Percentiles rank a stretch among this genome's conserved stretches.
phyloP scores from a whole-genome alignment of 306 rosid species.

The Vigna angularis region DNA sequence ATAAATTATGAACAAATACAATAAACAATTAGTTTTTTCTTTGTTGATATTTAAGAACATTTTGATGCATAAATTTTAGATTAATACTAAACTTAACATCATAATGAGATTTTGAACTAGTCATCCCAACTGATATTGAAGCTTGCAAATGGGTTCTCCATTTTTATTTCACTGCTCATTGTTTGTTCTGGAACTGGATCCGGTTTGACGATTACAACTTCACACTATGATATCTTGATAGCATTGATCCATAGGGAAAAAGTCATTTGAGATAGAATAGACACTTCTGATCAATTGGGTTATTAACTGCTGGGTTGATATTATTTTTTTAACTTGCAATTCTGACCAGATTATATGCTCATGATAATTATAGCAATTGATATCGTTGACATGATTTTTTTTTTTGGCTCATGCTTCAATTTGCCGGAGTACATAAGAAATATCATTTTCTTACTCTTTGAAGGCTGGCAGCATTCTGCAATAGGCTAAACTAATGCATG shows the following conservation, averaged over 20 bases:
- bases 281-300: constrained; percentile 9
- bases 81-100: not conserved
- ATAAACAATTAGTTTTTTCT: not conserved
- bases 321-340: not conserved
- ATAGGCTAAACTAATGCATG: constrained; percentile 41
- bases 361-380: not conserved
- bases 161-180: not conserved
- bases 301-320: not conserved
- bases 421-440: constrained; percentile 13
- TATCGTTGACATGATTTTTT: not conserved
- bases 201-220: not conserved
- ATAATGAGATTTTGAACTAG: not conserved
- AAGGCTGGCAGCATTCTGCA: constrained; percentile 23
- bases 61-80: not conserved
- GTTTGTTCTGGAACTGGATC: not conserved
- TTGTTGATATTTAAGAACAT: not conserved
- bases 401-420: constrained; percentile 22
- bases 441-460: constrained; percentile 23
- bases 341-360: not conserved
- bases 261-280: not conserved
- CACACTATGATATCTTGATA: not conserved
- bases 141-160: not conserved
- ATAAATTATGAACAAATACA: not conserved
- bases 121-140: not conserved
- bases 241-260: not conserved